Conservation (phyloP, 106 monocot genomes). For the Apostasia ramifera region DNA sequence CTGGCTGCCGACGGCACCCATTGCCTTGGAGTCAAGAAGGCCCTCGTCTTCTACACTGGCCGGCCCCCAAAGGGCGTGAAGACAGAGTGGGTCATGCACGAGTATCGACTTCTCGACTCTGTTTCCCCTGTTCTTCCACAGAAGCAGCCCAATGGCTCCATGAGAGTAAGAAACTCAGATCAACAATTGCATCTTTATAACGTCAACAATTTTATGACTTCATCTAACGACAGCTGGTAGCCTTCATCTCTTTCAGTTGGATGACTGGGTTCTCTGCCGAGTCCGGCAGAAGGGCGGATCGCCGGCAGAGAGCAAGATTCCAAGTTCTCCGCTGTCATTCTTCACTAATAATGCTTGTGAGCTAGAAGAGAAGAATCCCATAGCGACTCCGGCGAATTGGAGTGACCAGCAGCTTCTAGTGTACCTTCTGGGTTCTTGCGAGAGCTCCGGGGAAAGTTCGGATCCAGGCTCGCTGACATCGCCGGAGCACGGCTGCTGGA, state of each 20-base stretch:
- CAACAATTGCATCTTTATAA: too few relatives aligned
- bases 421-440: background rate
- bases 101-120: too few relatives aligned
- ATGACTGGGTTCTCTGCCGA: background rate
- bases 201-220: too few relatives aligned
- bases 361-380: background rate
- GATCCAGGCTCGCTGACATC: background rate
- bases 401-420: background rate
- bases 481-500: background rate
- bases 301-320: background rate
- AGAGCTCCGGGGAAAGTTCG: background rate
- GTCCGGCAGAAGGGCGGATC: background rate
- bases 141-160: too few relatives aligned
- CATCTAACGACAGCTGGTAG: too few relatives aligned
- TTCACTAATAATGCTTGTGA: background rate
- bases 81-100: too few relatives aligned
- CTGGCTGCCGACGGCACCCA: too few relatives aligned
- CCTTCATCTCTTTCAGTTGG: background rate
- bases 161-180: too few relatives aligned
- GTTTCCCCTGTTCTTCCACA: too few relatives aligned
- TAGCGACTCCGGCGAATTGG: background rate
- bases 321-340: background rate
- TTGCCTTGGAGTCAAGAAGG: too few relatives aligned
- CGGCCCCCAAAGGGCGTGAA: too few relatives aligned
- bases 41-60: too few relatives aligned